Base-by-base conservation (phyloP, 129 eudicot species). In the Helianthus tuberosus region DNA sequence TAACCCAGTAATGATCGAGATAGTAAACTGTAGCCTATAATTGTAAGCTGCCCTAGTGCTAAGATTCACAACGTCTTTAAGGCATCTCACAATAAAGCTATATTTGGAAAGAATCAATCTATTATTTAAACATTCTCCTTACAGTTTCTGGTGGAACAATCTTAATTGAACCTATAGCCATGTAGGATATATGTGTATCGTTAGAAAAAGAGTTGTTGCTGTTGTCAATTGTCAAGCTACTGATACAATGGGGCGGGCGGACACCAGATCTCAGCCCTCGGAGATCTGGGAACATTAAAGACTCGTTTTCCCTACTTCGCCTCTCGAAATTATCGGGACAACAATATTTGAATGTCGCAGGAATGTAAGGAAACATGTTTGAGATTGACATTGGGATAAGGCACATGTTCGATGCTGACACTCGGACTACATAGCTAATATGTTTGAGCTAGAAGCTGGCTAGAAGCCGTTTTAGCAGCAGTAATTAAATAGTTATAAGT, bases 401-500 rank as follows among this genome's bases (percentile, higher is more conserved):
- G 15, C 12, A 50, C 55, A 50, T 11, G 55, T 50, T 14, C 4
- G 11, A 50, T 50, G n/a, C 55, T 50, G 55, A 49, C 55, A 50
- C 17, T 11, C 12, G n/a, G n/a, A 49, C 38, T 20, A 58, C 41
- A 58, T 58, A 16, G 13, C 5, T 54, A 58, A 58, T 11, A 8
- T 11, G 11, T 9, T 9, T 58, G 6, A 11, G 38, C n/a, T 2
- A 25, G 47, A 58, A 1, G 64, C 29, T 25, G 64, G 64, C 9
- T 58, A 41, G 51, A 64, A 64, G n/a, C 23, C 51, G 5, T 39
- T 64, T 64, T 29, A 39, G 52, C 65, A 11, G 41, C 69, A 64
- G 12, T 39, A 13, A 44, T 1, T 64, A 43, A 43, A 43, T 6
- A 43, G 47, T 43, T 43, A 36, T 10, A 43, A 43, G 47, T 43